Conservation (phyloP, 1,284 basidiomycete species). For the Apiotrichum laibachii region DNA sequence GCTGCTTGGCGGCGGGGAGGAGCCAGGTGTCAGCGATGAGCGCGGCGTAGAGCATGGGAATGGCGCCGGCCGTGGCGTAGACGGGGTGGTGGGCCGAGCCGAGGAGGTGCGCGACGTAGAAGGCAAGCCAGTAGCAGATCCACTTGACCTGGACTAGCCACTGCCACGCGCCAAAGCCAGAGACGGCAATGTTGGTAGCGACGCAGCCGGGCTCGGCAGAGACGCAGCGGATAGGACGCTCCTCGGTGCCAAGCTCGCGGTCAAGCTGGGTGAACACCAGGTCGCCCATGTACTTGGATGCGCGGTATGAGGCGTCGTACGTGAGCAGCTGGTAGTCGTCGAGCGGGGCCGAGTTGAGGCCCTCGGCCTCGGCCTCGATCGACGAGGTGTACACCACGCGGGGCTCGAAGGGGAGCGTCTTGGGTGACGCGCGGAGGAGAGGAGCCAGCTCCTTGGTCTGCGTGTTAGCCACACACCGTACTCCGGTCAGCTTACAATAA, state of each 20-base stretch:
- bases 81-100: slow-evolving; percentile 43
- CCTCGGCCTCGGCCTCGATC: slow-evolving; percentile 60
- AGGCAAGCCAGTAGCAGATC: slow-evolving; percentile 59
- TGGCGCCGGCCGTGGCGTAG: slow-evolving; percentile 34
- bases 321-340: slow-evolving; percentile 70
- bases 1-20: slow-evolving; percentile 25
- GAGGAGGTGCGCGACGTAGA: slow-evolving; percentile 58
- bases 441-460: slow-evolving; percentile 46
- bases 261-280: slow-evolving; percentile 64
- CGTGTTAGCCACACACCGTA: neutral
- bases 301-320: slow-evolving; percentile 65
- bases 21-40: slow-evolving; percentile 33
- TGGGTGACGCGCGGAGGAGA: slow-evolving; percentile 42
- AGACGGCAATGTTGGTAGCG: slow-evolving; percentile 61
- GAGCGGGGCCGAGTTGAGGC: slow-evolving; percentile 55
- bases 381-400: slow-evolving; percentile 81
- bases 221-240: slow-evolving; percentile 58
- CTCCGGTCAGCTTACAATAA: slow-evolving; percentile 60
- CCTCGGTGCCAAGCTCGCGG: slow-evolving; percentile 46
- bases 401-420: slow-evolving; percentile 52
- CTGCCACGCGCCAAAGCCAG: slow-evolving; percentile 36
- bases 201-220: slow-evolving; percentile 71
- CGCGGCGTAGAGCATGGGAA: slow-evolving; percentile 42
- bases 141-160: slow-evolving; percentile 58
- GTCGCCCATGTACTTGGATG: slow-evolving; percentile 76